These are phyloP conservation scores for Lichtheimia ornata DNA, from an alignment of 371 early-diverging fungal genomes.

Conservation along the genomic window DNA sequence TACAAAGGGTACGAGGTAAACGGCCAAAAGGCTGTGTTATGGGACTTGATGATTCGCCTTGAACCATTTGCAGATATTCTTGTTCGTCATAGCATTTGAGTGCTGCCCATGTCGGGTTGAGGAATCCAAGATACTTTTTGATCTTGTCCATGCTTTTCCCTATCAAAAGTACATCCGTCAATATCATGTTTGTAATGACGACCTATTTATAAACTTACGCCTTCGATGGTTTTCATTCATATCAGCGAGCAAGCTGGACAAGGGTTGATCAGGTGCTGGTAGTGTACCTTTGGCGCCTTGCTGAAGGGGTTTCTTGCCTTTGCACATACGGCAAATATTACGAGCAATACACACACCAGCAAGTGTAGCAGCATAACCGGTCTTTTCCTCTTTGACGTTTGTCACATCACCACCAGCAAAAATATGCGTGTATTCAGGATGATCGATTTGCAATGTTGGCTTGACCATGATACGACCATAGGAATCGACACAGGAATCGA, in stretches of 20 bases:
- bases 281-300: constrained; percentile 43
- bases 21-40: constrained; percentile 20
- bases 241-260: constrained; percentile 27
- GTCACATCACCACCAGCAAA: constrained; percentile 74
- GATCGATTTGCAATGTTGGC: constrained; percentile 63
- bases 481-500: constrained; percentile 29
- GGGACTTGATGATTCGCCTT: constrained; percentile 16
- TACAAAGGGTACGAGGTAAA: constrained; percentile 15
- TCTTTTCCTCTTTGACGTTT: constrained; percentile 61
- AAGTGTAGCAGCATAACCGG: constrained; percentile 60
- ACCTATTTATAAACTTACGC: neutral
- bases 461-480: constrained; percentile 52
- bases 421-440: constrained; percentile 55
- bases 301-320: constrained; percentile 40
- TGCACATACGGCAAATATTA: constrained; percentile 48
- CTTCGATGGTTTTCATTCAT: constrained; percentile 26
- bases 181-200: neutral
- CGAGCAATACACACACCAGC: constrained; percentile 52
- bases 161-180: no score
- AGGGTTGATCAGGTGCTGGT: constrained; percentile 33
- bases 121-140: constrained; percentile 24
- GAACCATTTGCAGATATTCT: constrained; percentile 28
- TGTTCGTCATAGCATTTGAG: constrained; percentile 33
- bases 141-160: constrained; percentile 14
- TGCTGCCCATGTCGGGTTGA: constrained; percentile 34